Evolutionary conservation across 495 filamentous ascomycete genomes (phyloP).

Genomic region (Friedmanniomyces endolithicus): DNA sequence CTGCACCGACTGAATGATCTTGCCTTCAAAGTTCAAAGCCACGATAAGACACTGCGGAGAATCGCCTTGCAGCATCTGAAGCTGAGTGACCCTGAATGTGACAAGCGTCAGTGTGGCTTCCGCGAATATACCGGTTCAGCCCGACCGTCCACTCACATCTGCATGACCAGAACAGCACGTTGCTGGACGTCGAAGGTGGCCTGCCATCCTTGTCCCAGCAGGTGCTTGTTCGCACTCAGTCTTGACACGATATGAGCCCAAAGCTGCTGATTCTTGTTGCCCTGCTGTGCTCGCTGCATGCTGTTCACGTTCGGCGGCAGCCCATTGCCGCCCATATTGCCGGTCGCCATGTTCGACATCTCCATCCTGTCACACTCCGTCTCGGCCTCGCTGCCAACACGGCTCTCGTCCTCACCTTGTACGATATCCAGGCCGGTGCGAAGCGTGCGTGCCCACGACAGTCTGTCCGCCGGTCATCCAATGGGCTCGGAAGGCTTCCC

Average conservation of each 20-base stretch:
- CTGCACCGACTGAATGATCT: background rate
- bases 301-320: slow-evolving; percentile 6
- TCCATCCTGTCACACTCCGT: slow-evolving; percentile 1
- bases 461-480: background rate
- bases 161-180: slow-evolving; percentile 2
- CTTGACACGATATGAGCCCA: slow-evolving; percentile 3
- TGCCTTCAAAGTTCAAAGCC: slow-evolving; percentile 9
- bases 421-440: background rate
- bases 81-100: background rate
- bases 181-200: slow-evolving; percentile 5
- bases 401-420: background rate
- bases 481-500: background rate
- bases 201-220: slow-evolving; percentile 8
- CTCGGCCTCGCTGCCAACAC: background rate
- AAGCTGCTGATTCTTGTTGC: slow-evolving; percentile 7
- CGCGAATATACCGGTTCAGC: background rate
- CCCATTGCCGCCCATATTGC: slow-evolving; percentile 9
- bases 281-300: slow-evolving; percentile 13
- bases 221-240: background rate
- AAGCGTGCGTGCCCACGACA: background rate
- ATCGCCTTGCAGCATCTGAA: slow-evolving; percentile 3
- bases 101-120: background rate
- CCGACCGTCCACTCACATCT: background rate
- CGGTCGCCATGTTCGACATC: slow-evolving; percentile 9
- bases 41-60: background rate